Percentiles rank a stretch among this genome's conserved stretches.
Evolutionary conservation across 2,329 filamentous ascomycete species (phyloP).

Genomic region (Elsinoe fawcettii): DNA sequence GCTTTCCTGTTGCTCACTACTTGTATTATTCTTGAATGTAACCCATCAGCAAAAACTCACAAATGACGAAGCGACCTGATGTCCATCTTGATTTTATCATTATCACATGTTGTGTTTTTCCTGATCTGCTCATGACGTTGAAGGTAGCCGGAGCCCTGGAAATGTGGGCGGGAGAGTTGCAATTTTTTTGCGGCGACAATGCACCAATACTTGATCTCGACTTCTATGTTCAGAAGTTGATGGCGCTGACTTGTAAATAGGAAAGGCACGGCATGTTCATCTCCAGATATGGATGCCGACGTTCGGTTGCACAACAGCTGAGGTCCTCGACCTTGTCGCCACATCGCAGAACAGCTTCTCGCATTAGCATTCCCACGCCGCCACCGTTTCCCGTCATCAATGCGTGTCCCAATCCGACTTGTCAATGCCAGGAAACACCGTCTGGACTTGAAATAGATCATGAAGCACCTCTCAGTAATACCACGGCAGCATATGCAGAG

Average conservation of each 20-base stretch:
- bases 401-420: conserved; percentile 67
- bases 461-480: conserved; percentile 61
- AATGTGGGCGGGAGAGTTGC: no score
- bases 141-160: no score
- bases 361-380: conserved; percentile 27
- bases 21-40: no score
- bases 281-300: conserved; percentile 23
- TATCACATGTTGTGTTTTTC: no score
- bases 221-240: no score
- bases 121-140: no score
- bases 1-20: no score
- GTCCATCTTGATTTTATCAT: no score
- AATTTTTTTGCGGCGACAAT: no score
- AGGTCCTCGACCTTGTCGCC: neutral
- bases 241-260: neutral
- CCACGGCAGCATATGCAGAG: conserved; percentile 69
- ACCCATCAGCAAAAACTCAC: no score
- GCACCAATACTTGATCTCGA: no score
- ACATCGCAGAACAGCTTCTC: conserved; percentile 21
- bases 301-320: conserved; percentile 8
- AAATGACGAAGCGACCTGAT: no score
- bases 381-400: conserved; percentile 41
- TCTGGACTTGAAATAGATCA: conserved; percentile 65
- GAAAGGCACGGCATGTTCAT: conserved; percentile 21
- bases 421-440: conserved; percentile 62